phyloP scores from a whole-genome alignment of 108 stramenopile species.

The Skeletonema tropicum region DNA sequence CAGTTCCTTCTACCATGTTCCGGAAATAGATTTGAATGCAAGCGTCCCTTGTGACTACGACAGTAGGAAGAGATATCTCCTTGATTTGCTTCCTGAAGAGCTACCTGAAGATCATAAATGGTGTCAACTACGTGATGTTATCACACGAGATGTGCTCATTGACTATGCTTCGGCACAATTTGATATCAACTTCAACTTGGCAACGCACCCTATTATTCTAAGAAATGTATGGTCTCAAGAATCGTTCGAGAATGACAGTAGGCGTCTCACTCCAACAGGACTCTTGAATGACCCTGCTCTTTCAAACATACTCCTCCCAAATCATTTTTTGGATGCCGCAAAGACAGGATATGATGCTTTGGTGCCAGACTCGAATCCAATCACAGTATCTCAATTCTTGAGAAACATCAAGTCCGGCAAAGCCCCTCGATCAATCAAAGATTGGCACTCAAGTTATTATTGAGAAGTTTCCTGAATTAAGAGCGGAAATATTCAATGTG shows the following conservation, averaged over 20 bases:
- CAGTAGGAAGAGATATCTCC: constrained; percentile 10
- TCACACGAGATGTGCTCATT: constrained; percentile 25
- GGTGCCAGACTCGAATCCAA: constrained; percentile 60
- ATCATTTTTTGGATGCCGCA: constrained; percentile 69
- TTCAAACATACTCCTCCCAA: constrained; percentile 49
- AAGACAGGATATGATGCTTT: constrained; percentile 46
- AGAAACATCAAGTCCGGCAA: constrained; percentile 43
- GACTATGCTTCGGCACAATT: constrained; percentile 16
- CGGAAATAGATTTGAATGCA: constrained; percentile 36
- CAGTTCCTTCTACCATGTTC: constrained; percentile 5
- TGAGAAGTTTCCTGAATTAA: constrained; percentile 56
- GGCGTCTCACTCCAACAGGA: constrained; percentile 59
- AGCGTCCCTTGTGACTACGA: constrained; percentile 27
- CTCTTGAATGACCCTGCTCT: constrained; percentile 52
- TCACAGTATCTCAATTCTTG: constrained; percentile 48
- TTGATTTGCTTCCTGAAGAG: neutral
- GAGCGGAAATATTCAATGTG: constrained; percentile 59
- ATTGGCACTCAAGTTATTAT: constrained; percentile 79
- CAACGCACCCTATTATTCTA: constrained; percentile 37
- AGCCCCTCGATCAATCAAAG: constrained; percentile 59
- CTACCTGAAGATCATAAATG: neutral
- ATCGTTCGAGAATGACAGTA: constrained; percentile 16
- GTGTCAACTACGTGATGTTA: constrained; percentile 36
- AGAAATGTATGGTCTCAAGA: constrained; percentile 37
- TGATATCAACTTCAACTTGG: constrained; percentile 29